A percentile compares a stretch with the other conserved stretches of the same genome.
Evolutionary conservation across 192 early-diverging fungal genomes (phyloP).

Genomic region (Neocallimastix lanati): DNA sequence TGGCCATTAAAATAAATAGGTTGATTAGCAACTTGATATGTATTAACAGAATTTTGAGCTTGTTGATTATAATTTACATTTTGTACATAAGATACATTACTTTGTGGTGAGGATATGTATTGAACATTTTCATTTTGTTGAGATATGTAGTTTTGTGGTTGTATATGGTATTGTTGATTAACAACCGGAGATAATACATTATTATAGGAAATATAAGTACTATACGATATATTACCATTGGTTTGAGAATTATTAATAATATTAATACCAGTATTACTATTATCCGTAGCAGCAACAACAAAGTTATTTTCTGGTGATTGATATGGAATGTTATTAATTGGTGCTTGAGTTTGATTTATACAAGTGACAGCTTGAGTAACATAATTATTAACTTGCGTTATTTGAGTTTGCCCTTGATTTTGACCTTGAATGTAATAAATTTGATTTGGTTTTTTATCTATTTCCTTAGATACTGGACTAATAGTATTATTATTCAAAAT

Average conservation of each 20-base stretch:
- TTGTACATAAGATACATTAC: neutral
- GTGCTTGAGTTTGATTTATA: too few species aligned
- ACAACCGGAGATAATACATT: neutral
- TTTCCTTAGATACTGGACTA: too few species aligned
- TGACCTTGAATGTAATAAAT: too few species aligned
- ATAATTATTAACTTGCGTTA: neutral
- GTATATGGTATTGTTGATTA: too few species aligned
- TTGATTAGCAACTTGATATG: neutral
- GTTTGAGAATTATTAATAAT: too few species aligned
- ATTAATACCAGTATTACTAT: too few species aligned
- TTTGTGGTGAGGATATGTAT: neutral
- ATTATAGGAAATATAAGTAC: neutral
- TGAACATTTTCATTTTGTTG: neutral
- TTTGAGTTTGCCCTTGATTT: neutral
- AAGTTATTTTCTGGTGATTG: neutral
- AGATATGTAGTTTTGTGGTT: neutral
- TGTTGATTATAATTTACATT: neutral
- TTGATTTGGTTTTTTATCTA: too few species aligned
- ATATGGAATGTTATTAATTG: neutral
- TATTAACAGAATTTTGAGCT: too few species aligned
- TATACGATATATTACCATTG: neutral
- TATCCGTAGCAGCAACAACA: neutral
- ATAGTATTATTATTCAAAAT: too few species aligned
- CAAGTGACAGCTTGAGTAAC: too few species aligned
- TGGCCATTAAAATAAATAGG: neutral